Evolutionary conservation across 176 grass and related monocot species (phyloP).

Genomic region (Oryza brachyantha): DNA sequence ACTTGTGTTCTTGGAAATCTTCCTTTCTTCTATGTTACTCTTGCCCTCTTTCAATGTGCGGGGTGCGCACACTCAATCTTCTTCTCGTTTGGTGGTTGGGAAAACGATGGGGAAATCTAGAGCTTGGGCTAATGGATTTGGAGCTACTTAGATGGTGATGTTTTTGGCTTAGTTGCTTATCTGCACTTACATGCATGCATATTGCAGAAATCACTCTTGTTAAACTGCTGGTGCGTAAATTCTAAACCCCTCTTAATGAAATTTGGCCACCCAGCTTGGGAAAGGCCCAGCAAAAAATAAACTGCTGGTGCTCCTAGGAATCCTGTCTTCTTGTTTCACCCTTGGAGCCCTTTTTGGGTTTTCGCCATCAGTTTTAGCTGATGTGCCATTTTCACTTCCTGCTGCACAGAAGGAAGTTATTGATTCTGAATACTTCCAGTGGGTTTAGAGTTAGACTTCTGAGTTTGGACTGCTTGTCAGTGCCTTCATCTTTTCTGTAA

Average conservation of each 20-base stretch:
- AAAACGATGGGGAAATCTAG: slow-evolving; percentile 49
- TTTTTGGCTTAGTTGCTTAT: slow-evolving; percentile 38
- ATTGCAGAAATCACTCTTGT: neutral
- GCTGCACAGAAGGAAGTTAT: neutral
- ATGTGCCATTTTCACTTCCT: neutral
- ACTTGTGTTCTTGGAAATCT: slow-evolving; percentile 29
- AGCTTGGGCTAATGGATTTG: slow-evolving; percentile 9
- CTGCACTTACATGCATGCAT: slow-evolving; percentile 4
- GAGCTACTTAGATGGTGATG: slow-evolving; percentile 32
- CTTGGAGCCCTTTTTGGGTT: neutral
- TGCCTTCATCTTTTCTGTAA: neutral
- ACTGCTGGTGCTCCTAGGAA: neutral
- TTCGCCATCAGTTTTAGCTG: neutral
- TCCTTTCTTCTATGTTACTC: slow-evolving; percentile 13
- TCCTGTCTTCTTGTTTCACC: neutral
- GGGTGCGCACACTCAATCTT: neutral
- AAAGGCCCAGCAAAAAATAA: too few species aligned
- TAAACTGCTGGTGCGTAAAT: neutral
- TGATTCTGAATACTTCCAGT: neutral
- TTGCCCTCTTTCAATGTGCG: neutral
- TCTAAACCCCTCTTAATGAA: too few species aligned
- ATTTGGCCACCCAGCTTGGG: too few species aligned
- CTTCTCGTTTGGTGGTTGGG: slow-evolving; percentile 42
- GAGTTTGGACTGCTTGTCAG: neutral
- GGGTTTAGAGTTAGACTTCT: neutral